phyloP scores from a whole-genome alignment of 2,329 filamentous ascomycete species.

The Beauveria caledonica region DNA sequence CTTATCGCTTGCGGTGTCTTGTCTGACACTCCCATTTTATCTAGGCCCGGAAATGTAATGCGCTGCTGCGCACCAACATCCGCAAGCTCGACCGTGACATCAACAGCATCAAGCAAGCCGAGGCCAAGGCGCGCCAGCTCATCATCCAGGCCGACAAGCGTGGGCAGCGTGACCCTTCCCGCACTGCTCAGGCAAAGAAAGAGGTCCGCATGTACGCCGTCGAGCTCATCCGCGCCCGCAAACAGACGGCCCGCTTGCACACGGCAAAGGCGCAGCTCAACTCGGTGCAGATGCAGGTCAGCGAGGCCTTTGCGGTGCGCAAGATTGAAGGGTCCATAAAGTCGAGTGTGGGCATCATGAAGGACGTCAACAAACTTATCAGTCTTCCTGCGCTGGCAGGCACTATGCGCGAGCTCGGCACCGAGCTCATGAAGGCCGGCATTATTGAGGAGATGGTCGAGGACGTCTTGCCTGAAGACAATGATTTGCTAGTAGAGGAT shows the following conservation, averaged over 20 bases:
- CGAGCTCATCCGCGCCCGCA: constrained; percentile 77
- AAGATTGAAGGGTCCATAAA: constrained; percentile 92
- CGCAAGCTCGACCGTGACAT: constrained; percentile 96
- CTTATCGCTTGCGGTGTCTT: not conserved
- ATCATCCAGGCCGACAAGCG: constrained; percentile 79
- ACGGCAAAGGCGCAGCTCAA: constrained; percentile 88
- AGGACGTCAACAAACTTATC: constrained; percentile 83
- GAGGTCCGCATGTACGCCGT: constrained; percentile 84
- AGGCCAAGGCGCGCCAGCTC: constrained; percentile 74
- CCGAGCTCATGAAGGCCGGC: constrained; percentile 86
- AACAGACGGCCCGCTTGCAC: constrained; percentile 62
- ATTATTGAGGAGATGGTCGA: constrained; percentile 98
- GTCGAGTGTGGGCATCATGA: constrained; percentile 87
- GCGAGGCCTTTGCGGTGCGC: constrained; percentile 88
- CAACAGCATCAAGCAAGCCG: constrained; percentile 64
- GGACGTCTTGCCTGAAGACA: constrained; percentile 71
- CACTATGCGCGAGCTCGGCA: constrained; percentile 81
- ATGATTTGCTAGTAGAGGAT: constrained; percentile 65
- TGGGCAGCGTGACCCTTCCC: constrained; percentile 69
- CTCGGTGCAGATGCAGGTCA: constrained; percentile 94
- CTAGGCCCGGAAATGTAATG: constrained; percentile 92
- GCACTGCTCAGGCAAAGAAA: constrained; percentile 67
- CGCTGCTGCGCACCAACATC: constrained; percentile 78
- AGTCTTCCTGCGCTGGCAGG: constrained; percentile 75
- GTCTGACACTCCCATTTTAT: not conserved